Evolutionary conservation across 208 protist species (phyloP).

Genomic region (Crithidia bombi): DNA sequence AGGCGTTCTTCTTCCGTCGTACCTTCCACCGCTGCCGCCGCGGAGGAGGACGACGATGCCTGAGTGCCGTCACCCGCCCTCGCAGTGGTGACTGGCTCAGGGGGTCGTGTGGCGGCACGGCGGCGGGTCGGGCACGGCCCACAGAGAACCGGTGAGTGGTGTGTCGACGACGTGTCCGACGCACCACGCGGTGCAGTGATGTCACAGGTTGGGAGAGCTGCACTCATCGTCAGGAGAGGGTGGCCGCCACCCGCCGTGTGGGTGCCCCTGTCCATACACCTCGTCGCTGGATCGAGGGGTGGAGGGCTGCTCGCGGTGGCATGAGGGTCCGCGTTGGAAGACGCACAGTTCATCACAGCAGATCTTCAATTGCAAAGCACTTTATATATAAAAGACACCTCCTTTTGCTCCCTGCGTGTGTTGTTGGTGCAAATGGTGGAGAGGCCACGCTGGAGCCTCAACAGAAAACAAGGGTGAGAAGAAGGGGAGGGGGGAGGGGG

Average conservation of each 20-base stretch:
- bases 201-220: neutral
- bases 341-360: conserved; percentile 6
- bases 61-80: neutral
- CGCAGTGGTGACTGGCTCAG: neutral
- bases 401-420: too few relatives aligned
- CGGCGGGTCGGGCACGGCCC: neutral
- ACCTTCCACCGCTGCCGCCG: neutral
- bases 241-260: neutral
- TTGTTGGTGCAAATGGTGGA: too few relatives aligned
- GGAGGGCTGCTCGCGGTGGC: neutral
- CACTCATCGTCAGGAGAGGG: neutral
- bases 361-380: too few relatives aligned
- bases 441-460: too few relatives aligned
- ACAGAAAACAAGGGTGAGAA: too few relatives aligned
- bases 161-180: neutral
- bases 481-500: too few relatives aligned
- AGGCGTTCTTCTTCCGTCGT: conserved; percentile 23
- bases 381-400: too few relatives aligned
- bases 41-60: neutral
- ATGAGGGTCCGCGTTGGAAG: neutral
- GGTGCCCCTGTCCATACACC: neutral
- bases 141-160: neutral
- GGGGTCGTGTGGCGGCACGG: neutral
- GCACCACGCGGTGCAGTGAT: neutral
- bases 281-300: neutral